Evolutionary conservation across 2,329 filamentous ascomycete genomes (phyloP), one percentile per base, ranked within the genome.

Genomic region (Balansia obtecta): DNA sequence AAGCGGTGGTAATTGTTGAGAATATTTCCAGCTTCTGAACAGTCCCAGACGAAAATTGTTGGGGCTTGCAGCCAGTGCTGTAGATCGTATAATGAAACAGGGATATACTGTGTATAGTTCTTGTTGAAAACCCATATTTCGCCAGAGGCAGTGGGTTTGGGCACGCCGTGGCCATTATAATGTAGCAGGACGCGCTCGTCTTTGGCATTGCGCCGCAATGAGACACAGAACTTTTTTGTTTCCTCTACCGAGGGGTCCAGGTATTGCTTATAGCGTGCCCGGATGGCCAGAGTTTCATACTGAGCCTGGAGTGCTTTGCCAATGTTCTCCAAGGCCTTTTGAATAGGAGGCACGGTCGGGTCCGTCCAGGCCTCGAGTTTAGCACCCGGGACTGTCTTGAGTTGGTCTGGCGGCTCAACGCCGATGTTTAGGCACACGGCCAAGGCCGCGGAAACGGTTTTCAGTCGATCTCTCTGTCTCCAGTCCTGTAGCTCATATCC

Each of bases 111-210:
- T 0, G 93, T 98, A 65, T 96, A 98, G 58, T 88, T 97, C 59
- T 93, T 91, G 68, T 98, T 98, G 67, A 98, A 98, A 5, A 97
- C 94, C 93, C 93, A 98, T 18, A 98, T 95, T 66, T 98, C 93
- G 13, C 93, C 93, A 4, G 91, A 96, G 3, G 86, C 82, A 0
- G 93, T 98, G 3, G 93, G 93, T 61, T 96, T 88, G 1, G 93
- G 93, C 11, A 98, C 93, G 45, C 93, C 93, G 65, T 98, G 93
- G 15, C 93, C 93, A 60, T 98, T 98, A 74, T 98, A 98, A 65
- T 98, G 93, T 60, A 98, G 88, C n/a, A 98, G 73, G 1, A 98
- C 88, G 46, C 93, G 78, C 70, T 98, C 93, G 52, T 96, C 90
- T 66, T 96, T 95, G 46, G 93, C 91, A 63, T 95, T 96, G 54